Evolutionary conservation across 805 yeast genomes (phyloP), one percentile per base, ranked within the genome.

Genomic region (Wilhelminamyces savonicus): DNA sequence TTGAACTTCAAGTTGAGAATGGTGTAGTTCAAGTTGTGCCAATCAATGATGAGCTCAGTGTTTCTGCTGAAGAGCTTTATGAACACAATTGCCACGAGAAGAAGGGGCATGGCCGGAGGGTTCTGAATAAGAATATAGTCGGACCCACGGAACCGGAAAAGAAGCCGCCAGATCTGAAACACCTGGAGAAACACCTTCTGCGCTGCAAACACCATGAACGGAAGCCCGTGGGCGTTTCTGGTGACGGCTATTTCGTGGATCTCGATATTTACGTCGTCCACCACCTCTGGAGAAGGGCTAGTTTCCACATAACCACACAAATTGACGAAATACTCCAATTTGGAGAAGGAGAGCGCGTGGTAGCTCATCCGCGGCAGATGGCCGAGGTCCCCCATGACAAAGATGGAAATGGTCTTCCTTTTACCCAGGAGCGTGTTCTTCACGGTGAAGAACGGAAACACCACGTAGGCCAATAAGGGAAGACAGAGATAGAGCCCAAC

Each of bases 341-440:
- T 54, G n/a, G 82, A 71, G 43, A 92, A 77, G 31, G 90, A 80
- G 34, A 67, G 59, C 0, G 94, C 95, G 52, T 92, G 98, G 56
- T 90, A 83, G 42, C 80, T 71, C 82, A 90, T 92, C 36, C 98
- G 67, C 5, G 98, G 98, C 0, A 97, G 88, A 49, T 87, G 94
- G 10, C 95, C 96, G 31, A 92, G 50, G 50, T 90, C 97, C 2
- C 98, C 98, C 13, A 92, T 60, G 2, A 92, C 98, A 39, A 85
- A 70, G 13, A 92, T 76, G 7, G 82, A 69, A 5, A 85, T 77
- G 30, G 85, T 71, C 38, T 67, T 74, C 35, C 47, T 39, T 19
- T 43, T 50, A 14, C 54, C 42, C 2, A 41, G 26, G 21, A 37
- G 46, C 7, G 40, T 31, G 12, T 48, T 42, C 15, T 48, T 47